Conservation (phyloP, 2,329 filamentous ascomycete species). For the Fusarium metavorans region DNA sequence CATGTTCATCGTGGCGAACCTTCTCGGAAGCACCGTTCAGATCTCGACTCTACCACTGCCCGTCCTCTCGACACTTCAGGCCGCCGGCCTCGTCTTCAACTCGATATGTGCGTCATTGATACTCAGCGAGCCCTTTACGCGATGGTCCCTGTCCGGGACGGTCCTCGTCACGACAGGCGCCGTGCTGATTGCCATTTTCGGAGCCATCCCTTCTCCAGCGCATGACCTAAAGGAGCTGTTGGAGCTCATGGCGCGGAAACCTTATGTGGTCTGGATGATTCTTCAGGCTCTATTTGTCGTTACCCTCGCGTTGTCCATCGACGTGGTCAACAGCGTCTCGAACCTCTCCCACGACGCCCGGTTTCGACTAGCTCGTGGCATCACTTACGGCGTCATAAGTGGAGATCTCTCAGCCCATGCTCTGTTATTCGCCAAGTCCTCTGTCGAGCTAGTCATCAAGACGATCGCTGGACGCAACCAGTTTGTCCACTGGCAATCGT, state of each 20-base stretch:
- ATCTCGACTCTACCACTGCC: conserved; percentile 96
- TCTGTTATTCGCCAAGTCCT: conserved; percentile 93
- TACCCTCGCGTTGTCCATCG: conserved; percentile 72
- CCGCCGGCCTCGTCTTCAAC: conserved; percentile 97
- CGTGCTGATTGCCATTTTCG: conserved; percentile 92
- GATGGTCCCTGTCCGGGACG: conserved; percentile 92
- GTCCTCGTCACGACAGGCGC: conserved; percentile 88
- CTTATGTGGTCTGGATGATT: conserved; percentile 92
- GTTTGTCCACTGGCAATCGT: conserved; percentile 95
- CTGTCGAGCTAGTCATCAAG: conserved; percentile 90
- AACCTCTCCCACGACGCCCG: conserved; percentile 70
- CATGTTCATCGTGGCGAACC: conserved; percentile 95
- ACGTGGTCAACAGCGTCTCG: conserved; percentile 64
- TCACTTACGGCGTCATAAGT: conserved; percentile 90
- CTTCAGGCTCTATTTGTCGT: conserved; percentile 80
- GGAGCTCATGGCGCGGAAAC: conserved; percentile 75
- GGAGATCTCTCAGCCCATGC: conserved; percentile 95
- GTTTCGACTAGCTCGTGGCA: conserved; percentile 81
- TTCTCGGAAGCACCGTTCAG: conserved; percentile 95
- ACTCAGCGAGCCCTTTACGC: conserved; percentile 92
- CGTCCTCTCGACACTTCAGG: conserved; percentile 94
- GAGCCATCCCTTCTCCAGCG: conserved; percentile 91
- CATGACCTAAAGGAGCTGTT: conserved; percentile 89
- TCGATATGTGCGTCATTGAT: conserved; percentile 96
- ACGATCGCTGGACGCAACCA: conserved; percentile 91